These are phyloP conservation scores for Dianthus caryophyllus DNA, from an alignment of 148 eudicot species.

Conservation along the genomic window DNA sequence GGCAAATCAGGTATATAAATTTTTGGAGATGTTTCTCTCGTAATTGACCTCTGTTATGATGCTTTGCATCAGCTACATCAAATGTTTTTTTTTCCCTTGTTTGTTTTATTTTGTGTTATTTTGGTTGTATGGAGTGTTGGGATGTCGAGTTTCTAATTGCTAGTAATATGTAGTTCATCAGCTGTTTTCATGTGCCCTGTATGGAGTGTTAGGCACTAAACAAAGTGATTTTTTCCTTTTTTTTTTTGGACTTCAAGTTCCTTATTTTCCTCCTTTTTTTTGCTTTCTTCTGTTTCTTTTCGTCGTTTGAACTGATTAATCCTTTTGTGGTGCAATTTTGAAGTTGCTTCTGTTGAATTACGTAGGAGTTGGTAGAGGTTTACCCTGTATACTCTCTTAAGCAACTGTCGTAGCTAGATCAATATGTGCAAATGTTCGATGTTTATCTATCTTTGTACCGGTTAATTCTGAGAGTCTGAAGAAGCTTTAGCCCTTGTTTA, in stretches of 20 bases:
- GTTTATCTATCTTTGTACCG: neutral
- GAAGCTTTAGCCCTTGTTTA: neutral
- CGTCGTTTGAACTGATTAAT: neutral
- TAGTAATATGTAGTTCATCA: neutral
- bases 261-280: neutral
- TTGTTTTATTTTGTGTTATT: neutral
- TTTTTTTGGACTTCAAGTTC: no score
- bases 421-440: neutral
- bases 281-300: neutral
- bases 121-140: neutral
- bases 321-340: neutral
- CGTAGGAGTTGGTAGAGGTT: neutral
- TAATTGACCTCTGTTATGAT: neutral
- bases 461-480: neutral
- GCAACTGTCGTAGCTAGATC: neutral
- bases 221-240: no score
- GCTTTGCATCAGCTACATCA: constrained; percentile 6
- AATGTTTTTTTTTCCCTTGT: neutral
- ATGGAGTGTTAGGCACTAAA: no score
- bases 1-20: constrained; percentile 85
- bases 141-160: neutral
- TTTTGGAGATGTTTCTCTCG: neutral
- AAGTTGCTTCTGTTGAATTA: neutral
- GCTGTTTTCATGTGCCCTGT: neutral
- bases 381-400: neutral